These are phyloP conservation scores for Conticribra weissflogii DNA, from an alignment of 108 stramenopile species.

Conservation along the genomic window DNA sequence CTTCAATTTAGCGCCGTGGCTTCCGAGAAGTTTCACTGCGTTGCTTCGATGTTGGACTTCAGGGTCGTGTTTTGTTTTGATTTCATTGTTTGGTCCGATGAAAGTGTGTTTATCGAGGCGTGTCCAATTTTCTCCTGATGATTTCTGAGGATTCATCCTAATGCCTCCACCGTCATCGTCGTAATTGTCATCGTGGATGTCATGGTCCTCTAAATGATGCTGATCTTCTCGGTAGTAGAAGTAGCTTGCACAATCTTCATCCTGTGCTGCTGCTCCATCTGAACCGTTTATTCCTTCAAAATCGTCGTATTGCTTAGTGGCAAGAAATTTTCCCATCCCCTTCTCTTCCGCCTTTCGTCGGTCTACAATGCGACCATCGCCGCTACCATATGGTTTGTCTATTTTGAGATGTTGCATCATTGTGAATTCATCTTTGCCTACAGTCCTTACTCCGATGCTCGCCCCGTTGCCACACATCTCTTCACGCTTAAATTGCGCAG, in stretches of 20 bases:
- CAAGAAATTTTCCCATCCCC: constrained; percentile 32
- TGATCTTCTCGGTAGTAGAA: constrained; percentile 22
- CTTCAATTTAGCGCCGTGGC: constrained; percentile 6
- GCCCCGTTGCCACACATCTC: constrained; percentile 21
- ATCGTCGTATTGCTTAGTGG: constrained; percentile 3
- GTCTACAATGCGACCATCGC: constrained; percentile 41
- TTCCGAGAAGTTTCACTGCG: constrained; percentile 31
- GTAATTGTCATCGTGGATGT: constrained; percentile 21
- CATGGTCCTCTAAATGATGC: constrained; percentile 13
- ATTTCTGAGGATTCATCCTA: constrained; percentile 57
- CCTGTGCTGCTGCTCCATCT: constrained; percentile 13
- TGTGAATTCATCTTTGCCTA: constrained; percentile 30
- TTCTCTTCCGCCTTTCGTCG: constrained; percentile 27
- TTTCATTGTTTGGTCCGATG: constrained; percentile 74
- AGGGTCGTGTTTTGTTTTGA: constrained; percentile 79
- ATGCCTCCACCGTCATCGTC: constrained; percentile 55
- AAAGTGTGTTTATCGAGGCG: constrained; percentile 58
- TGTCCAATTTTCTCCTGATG: constrained; percentile 39
- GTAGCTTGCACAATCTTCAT: constrained; percentile 5
- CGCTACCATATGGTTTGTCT: constrained; percentile 15
- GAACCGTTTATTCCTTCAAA: not conserved
- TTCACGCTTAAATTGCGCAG: constrained; percentile 22
- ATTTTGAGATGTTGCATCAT: not conserved
- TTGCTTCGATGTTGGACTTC: constrained; percentile 59
- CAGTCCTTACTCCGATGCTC: constrained; percentile 26